Evolutionary conservation across 2,329 filamentous ascomycete species (phyloP), one percentile per base, ranked within the genome.

Genomic region (Aspergillus neoniger): DNA sequence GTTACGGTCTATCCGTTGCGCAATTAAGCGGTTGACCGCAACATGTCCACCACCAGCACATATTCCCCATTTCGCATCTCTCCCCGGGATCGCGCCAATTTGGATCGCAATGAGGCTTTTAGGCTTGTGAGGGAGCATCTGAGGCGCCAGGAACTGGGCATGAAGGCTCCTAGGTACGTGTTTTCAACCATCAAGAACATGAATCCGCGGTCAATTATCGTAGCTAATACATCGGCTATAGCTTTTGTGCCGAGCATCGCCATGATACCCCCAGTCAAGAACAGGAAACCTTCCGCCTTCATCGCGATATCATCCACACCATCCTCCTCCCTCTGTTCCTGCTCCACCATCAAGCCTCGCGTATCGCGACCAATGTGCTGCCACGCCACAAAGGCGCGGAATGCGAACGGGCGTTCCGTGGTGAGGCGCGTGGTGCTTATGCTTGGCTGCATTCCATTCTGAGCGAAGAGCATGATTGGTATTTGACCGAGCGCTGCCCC

Each of bases 371-470:
- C 30, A 78, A 78, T 21, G 80, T 79, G 1, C 76, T 85, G 9
- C 80, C 81, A 59, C 80, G 77, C 30, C 72, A 73, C 43, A 79
- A 79, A 59, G 76, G 77, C 15, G 78, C 81, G 57, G 84, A 86
- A 59, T 78, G 84, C 5, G 85, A 86, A 67, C 79, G 83, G 44
- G 85, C 84, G 2, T 87, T 85, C 70, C 78, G 80, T 1, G 82
- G 83, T 5, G 81, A 84, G 55, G 84, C 84, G 4, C 80, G 85
- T 48, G 80, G 80, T 61, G 83, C 85, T 1, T 87, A 85, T 67
- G 74, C 85, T 55, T 86, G 83, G 80, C 76, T 87, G 38, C 82
- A 86, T 63, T 86, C 83, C 71, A 85, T 86, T 60, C 71, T 87
- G 21, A 77, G 75, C 10, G 83, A 85, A 55, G 83, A 85, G 64